Evolutionary conservation across 768 basidiomycete genomes (phyloP).

Genomic region (Cyclocybe cylindracea): DNA sequence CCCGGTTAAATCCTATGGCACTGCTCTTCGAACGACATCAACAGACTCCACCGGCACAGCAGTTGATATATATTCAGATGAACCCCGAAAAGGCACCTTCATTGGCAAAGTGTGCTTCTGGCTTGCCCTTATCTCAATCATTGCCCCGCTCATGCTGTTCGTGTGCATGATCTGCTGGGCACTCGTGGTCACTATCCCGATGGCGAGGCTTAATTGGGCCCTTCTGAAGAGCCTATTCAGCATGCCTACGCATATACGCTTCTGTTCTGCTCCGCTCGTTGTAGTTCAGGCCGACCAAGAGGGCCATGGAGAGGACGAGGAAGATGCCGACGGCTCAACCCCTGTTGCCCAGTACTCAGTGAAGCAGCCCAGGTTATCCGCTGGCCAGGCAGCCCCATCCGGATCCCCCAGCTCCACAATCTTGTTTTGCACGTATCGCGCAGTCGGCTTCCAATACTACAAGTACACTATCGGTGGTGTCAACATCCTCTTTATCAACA

Average conservation of each 20-base stretch:
- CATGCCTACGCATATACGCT: slow-evolving; percentile 84
- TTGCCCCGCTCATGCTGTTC: slow-evolving; percentile 86
- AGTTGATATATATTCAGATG: slow-evolving; percentile 27
- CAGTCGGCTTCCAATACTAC: slow-evolving; percentile 90
- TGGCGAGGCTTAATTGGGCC: slow-evolving; percentile 98
- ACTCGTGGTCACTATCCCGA: slow-evolving; percentile 93
- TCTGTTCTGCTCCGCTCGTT: slow-evolving; percentile 85
- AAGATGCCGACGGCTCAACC: slow-evolving; percentile 20
- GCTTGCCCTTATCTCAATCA: slow-evolving; percentile 70
- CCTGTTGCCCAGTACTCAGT: slow-evolving; percentile 47
- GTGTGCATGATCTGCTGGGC: slow-evolving; percentile 94
- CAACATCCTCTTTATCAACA: slow-evolving; percentile 97
- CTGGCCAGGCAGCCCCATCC: slow-evolving; percentile 88
- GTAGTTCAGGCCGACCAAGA: slow-evolving; percentile 43
- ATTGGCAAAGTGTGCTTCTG: slow-evolving; percentile 82
- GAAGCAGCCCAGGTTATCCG: slow-evolving; percentile 73
- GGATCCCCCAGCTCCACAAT: slow-evolving; percentile 85
- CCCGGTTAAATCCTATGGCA: slow-evolving; percentile 71
- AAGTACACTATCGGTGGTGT: slow-evolving; percentile 99
- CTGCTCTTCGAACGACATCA: slow-evolving; percentile 39
- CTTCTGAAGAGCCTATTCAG: slow-evolving; percentile 79
- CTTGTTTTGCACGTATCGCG: slow-evolving; percentile 91
- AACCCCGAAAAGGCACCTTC: slow-evolving; percentile 41
- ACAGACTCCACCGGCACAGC: slow-evolving; percentile 28
- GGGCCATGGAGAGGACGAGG: slow-evolving; percentile 6